A percentile compares a stretch with the other conserved stretches of the same genome.
Evolutionary conservation across 2,329 filamentous ascomycete genomes (phyloP).

Genomic region (Hypoxylon sp.): DNA sequence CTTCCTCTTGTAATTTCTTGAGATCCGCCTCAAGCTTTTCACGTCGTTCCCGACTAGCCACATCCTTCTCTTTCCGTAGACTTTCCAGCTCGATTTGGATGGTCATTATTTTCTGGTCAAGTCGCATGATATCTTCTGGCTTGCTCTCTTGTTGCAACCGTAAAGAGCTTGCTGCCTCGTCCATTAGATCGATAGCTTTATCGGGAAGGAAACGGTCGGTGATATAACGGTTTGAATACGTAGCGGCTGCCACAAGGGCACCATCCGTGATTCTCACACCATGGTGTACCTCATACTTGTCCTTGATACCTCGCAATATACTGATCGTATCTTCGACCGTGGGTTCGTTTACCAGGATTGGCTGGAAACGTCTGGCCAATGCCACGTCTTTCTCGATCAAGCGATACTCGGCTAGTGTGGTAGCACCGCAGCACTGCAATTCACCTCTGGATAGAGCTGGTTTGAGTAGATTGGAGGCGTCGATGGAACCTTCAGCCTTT

Average conservation of each 20-base stretch:
- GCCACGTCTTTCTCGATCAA: slow-evolving; percentile 96
- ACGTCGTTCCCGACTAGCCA: slow-evolving; percentile 85
- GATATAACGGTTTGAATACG: slow-evolving; percentile 94
- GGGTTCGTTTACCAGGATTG: slow-evolving; percentile 92
- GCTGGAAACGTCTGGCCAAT: slow-evolving; percentile 90
- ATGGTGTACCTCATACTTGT: slow-evolving; percentile 97
- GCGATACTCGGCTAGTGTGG: slow-evolving; percentile 90
- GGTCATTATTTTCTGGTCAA: slow-evolving; percentile 96
- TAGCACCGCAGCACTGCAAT: slow-evolving; percentile 93
- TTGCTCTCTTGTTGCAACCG: slow-evolving; percentile 96
- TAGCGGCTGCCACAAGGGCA: slow-evolving; percentile 89
- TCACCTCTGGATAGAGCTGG: slow-evolving; percentile 92
- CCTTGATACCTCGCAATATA: slow-evolving; percentile 94
- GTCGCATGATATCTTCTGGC: slow-evolving; percentile 89
- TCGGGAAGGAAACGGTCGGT: slow-evolving; percentile 95
- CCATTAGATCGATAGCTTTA: slow-evolving; percentile 96
- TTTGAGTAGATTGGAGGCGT: slow-evolving; percentile 94
- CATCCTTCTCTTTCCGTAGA: slow-evolving; percentile 89
- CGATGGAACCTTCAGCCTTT: slow-evolving; percentile 95
- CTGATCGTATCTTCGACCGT: slow-evolving; percentile 92
- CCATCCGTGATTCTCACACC: slow-evolving; percentile 94
- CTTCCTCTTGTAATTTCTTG: slow-evolving; percentile 79
- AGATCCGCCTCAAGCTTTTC: slow-evolving; percentile 84
- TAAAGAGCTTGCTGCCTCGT: slow-evolving; percentile 90
- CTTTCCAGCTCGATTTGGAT: slow-evolving; percentile 97